phyloP scores from a whole-genome alignment of 805 yeast genomes.

The Starmerella potacharoeniae region DNA sequence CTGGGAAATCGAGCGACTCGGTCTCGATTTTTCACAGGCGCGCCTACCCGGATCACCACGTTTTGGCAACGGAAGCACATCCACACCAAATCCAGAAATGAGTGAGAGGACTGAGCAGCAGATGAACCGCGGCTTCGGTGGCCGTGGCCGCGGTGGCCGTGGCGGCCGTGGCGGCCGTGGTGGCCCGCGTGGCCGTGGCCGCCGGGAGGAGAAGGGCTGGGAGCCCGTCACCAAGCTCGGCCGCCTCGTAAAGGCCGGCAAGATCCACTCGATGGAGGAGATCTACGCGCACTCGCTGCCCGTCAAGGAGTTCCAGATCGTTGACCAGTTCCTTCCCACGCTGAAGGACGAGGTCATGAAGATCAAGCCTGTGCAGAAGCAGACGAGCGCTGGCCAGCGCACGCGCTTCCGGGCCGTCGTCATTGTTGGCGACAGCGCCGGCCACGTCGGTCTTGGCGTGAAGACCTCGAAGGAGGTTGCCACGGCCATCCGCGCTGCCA shows the following conservation, averaged over 20 bases:
- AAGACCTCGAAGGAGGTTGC: conserved; percentile 99
- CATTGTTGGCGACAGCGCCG: conserved; percentile 98
- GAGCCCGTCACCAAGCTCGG: conserved; percentile 99
- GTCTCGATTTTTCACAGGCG: background rate
- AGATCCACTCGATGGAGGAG: conserved; percentile 92
- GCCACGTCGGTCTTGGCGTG: conserved; percentile 99
- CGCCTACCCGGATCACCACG: background rate
- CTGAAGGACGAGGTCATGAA: conserved; percentile 98
- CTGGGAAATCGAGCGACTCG: background rate
- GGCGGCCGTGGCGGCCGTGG: conserved; percentile 33
- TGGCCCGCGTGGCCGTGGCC: conserved; percentile 49
- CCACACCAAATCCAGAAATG: conserved; percentile 6
- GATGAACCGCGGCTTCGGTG: conserved; percentile 32
- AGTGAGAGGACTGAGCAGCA: conserved; percentile 20
- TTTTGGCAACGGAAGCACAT: background rate
- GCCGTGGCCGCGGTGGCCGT: conserved; percentile 29
- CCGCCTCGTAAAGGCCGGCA: conserved; percentile 98
- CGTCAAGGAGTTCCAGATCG: conserved; percentile 98
- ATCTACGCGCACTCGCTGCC: conserved; percentile 98
- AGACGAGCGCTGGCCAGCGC: conserved; percentile 99
- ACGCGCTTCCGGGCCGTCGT: conserved; percentile 99
- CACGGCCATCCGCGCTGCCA: conserved; percentile 99
- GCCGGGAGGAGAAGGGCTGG: conserved; percentile 99
- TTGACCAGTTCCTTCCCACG: conserved; percentile 90
- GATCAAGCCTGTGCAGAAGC: conserved; percentile 99